Evolutionary conservation across 2,329 filamentous ascomycete species (phyloP).

Genomic region (Venturia asperata): DNA sequence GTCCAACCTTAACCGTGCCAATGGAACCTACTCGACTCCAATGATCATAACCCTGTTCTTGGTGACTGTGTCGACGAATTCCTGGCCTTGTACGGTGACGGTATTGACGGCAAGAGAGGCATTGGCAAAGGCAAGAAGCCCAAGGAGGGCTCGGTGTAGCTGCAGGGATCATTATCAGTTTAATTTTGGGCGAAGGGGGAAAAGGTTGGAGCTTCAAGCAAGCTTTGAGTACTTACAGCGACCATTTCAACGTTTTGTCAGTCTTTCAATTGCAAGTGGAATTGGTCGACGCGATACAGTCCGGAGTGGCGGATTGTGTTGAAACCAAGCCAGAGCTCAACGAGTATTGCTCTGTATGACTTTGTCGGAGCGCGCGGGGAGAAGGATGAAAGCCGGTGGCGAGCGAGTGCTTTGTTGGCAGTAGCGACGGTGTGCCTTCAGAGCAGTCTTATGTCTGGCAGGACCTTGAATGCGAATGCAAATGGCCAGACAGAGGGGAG

Average conservation of each 20-base stretch:
- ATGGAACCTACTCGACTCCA: constrained; percentile 49
- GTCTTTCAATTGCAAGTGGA: not conserved
- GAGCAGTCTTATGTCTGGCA: not conserved
- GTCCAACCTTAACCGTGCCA: not conserved
- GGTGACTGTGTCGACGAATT: constrained; percentile 54
- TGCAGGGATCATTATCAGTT: not conserved
- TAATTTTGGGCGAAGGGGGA: not conserved
- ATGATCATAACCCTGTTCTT: constrained; percentile 55
- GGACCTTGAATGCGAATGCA: not conserved
- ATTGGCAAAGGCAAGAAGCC: constrained; percentile 37
- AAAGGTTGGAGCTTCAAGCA: not conserved
- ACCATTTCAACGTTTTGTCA: not conserved
- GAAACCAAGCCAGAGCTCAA: not conserved
- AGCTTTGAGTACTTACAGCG: constrained; percentile 6
- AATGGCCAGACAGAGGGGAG: not conserved
- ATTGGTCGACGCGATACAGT: not conserved
- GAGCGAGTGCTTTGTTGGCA: not conserved
- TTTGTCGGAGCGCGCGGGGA: not conserved
- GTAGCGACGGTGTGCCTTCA: not conserved
- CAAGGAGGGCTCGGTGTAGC: constrained; percentile 18
- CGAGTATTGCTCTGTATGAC: not conserved
- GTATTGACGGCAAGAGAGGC: constrained; percentile 48
- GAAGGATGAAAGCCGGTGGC: not conserved
- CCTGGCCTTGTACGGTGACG: constrained; percentile 50
- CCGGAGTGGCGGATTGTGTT: not conserved